Evolutionary conservation across 2,329 filamentous ascomycete genomes (phyloP).

Genomic region (Neopestalotiopsis sp.): DNA sequence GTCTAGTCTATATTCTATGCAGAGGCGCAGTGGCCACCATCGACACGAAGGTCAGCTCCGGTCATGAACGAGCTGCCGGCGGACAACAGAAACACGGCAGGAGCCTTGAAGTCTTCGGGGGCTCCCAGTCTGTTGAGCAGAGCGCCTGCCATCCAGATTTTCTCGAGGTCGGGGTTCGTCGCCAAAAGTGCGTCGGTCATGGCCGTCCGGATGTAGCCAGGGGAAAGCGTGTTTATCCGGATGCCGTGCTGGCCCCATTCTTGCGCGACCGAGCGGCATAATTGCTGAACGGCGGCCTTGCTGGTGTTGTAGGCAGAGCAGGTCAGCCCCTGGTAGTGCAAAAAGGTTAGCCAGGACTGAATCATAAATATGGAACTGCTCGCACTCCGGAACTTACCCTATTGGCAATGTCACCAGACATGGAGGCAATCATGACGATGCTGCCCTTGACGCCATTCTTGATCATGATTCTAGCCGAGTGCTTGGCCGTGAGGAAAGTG

Average conservation of each 20-base stretch:
- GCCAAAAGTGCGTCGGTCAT: slow-evolving; percentile 52
- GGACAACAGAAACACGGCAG: slow-evolving; percentile 61
- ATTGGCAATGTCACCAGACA: slow-evolving; percentile 56
- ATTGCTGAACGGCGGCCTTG: slow-evolving; percentile 66
- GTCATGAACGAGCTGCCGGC: slow-evolving; percentile 65
- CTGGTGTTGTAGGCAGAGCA: slow-evolving; percentile 69
- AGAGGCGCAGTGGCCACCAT: slow-evolving; percentile 59
- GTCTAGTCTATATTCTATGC: slow-evolving; percentile 23
- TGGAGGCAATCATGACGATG: slow-evolving; percentile 56
- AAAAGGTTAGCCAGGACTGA: too few species aligned
- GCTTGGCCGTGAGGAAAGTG: slow-evolving; percentile 73
- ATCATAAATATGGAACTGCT: too few species aligned
- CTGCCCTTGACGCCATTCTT: slow-evolving; percentile 47
- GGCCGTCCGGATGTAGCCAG: slow-evolving; percentile 58
- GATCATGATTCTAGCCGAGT: slow-evolving; percentile 65
- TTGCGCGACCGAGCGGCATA: slow-evolving; percentile 63
- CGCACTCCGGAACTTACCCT: slow-evolving; percentile 31
- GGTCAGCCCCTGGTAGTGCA: slow-evolving; percentile 51
- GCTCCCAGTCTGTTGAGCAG: slow-evolving; percentile 59
- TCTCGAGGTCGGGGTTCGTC: slow-evolving; percentile 54
- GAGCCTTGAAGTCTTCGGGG: slow-evolving; percentile 63
- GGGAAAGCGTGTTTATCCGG: slow-evolving; percentile 70
- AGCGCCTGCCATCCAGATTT: slow-evolving; percentile 58
- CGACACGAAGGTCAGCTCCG: slow-evolving; percentile 60
- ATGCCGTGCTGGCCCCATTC: slow-evolving; percentile 70